Evolutionary conservation across 345 rosid species (phyloP).

Genomic region (Linum usitatissimum): DNA sequence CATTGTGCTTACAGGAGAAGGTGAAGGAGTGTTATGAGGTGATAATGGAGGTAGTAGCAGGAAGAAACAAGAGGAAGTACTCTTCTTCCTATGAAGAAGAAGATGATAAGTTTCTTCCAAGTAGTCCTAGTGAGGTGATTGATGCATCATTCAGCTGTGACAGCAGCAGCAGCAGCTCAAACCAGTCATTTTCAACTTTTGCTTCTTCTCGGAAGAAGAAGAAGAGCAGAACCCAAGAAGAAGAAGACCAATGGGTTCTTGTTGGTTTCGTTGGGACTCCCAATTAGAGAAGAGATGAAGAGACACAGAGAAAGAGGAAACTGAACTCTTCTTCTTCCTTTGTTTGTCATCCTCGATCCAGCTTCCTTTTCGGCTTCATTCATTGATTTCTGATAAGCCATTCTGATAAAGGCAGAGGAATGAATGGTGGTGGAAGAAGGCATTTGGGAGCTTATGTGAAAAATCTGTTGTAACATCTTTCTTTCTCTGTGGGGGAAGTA

Average conservation of each 20-base stretch:
- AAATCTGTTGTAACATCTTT: no score
- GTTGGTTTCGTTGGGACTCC: constrained; percentile 34
- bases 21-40: constrained; percentile 16
- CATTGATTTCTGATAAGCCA: no score
- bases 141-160: constrained; percentile 17
- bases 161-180: constrained; percentile 22
- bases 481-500: no score
- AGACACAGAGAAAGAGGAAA: not conserved
- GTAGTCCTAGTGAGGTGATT: constrained; percentile 26
- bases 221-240: constrained; percentile 38
- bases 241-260: constrained; percentile 24
- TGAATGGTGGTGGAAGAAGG: no score
- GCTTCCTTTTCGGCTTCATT: no score
- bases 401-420: no score
- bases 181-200: constrained; percentile 1
- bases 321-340: no score
- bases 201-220: constrained; percentile 16
- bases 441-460: no score
- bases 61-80: not conserved
- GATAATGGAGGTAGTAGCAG: constrained; percentile 11
- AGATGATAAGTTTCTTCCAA: constrained; percentile 4
- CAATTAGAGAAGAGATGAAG: constrained; percentile 3
- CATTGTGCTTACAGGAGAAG: constrained; percentile 10
- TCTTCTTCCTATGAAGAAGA: constrained; percentile 4
- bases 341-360: no score